phyloP scores from a whole-genome alignment of 768 basidiomycete genomes.

The Cystofilobasidium bisporidii region DNA sequence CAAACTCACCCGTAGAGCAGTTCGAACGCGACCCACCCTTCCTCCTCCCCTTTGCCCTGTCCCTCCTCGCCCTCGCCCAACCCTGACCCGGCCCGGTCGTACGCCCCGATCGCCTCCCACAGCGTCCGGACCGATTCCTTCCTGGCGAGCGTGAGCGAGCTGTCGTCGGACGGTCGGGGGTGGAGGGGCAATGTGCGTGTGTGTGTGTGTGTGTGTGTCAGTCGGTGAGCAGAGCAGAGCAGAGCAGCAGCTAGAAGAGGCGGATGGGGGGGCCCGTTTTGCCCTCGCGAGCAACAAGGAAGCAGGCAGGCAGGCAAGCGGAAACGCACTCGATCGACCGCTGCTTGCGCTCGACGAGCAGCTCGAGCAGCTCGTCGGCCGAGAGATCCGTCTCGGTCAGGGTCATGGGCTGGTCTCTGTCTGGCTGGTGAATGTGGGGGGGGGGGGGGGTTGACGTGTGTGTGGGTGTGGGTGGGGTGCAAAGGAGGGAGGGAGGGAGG shows the following conservation, averaged over 20 bases:
- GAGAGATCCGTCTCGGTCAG: too few relatives aligned
- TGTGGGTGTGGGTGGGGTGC: too few relatives aligned
- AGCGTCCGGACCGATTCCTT: constrained; percentile 6
- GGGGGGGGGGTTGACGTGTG: too few relatives aligned
- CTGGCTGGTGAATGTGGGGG: too few relatives aligned
- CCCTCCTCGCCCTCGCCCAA: too few relatives aligned
- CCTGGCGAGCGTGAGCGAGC: background rate
- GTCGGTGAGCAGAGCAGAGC: too few relatives aligned
- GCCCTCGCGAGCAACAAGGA: background rate
- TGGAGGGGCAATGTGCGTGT: too few relatives aligned
- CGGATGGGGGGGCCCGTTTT: background rate
- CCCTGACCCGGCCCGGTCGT: background rate
- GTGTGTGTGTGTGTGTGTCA: too few relatives aligned
- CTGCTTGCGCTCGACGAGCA: background rate
- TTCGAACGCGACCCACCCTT: constrained; percentile 15
- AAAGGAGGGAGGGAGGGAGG: too few relatives aligned
- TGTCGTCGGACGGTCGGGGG: too few relatives aligned
- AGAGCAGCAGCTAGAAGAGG: background rate
- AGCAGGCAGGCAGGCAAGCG: background rate
- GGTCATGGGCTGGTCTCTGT: too few relatives aligned
- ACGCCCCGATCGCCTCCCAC: constrained; percentile 1
- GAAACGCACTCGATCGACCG: background rate
- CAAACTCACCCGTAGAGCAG: background rate
- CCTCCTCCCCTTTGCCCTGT: background rate
- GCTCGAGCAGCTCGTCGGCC: background rate